Percentiles rank a stretch among this genome's conserved stretches.
These are phyloP conservation scores for Sphagnurus paluster DNA, from an alignment of 1,284 basidiomycete genomes.

Conservation along the genomic window DNA sequence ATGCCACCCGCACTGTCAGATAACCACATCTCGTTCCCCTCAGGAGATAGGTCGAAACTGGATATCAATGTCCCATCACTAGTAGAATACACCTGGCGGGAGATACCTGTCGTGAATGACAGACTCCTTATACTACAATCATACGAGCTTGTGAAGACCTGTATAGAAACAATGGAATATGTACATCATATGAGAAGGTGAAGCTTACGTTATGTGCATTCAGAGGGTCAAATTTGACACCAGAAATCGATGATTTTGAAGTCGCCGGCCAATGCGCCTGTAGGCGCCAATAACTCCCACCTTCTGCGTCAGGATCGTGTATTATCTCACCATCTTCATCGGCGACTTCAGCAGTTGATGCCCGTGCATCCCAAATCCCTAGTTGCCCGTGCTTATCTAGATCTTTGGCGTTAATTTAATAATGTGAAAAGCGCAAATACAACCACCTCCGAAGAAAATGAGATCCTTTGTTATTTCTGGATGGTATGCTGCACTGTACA, in stretches of 20 bases:
- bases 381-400: conserved; percentile 77
- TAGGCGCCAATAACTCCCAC: conserved; percentile 77
- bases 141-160: conserved; percentile 80
- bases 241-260: conserved; percentile 74
- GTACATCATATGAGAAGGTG: conserved; percentile 22
- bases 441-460: conserved; percentile 74
- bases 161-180: conserved; percentile 1
- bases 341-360: conserved; percentile 56
- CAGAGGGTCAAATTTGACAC: conserved; percentile 70
- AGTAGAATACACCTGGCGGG: conserved; percentile 63
- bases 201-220: conserved; percentile 63
- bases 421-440: conserved; percentile 18
- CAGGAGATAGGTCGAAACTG: conserved; percentile 63
- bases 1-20: conserved; percentile 68
- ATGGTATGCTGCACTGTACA: conserved; percentile 78
- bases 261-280: conserved; percentile 82
- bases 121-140: conserved; percentile 74
- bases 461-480: conserved; percentile 79
- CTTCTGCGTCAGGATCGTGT: conserved; percentile 43
- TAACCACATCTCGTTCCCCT: conserved; percentile 78
- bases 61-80: conserved; percentile 58
- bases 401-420: conserved; percentile 2
- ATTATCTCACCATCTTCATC: conserved; percentile 60
- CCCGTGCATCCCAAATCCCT: conserved; percentile 81
- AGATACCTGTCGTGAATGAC: conserved; percentile 67